Evolutionary conservation across 2,329 filamentous ascomycete genomes (phyloP).

Genomic region (Phialophora macrospora): DNA sequence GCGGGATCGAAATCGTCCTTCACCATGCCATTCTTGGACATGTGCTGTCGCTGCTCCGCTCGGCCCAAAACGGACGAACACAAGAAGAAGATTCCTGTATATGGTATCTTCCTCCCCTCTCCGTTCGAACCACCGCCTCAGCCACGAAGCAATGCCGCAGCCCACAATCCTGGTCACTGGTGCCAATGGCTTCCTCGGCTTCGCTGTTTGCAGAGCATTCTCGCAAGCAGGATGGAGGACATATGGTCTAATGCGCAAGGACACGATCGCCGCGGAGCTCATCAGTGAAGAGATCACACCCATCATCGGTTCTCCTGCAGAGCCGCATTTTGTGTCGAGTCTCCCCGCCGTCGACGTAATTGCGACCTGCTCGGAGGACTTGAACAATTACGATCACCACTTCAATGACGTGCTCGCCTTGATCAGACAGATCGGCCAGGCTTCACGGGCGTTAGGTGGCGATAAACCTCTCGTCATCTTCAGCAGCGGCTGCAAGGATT

Average conservation of each 20-base stretch:
- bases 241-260: conserved; percentile 51
- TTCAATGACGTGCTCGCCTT: conserved; percentile 48
- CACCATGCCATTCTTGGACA: too few species aligned
- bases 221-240: conserved; percentile 53
- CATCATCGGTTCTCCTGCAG: conserved; percentile 24
- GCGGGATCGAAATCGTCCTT: too few species aligned
- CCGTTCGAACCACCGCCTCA: too few species aligned
- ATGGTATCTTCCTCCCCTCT: too few species aligned
- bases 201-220: conserved; percentile 54
- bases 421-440: conserved; percentile 44
- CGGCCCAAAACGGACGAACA: too few species aligned
- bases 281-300: conserved; percentile 30
- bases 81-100: too few species aligned
- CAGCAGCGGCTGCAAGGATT: conserved; percentile 59
- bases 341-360: conserved; percentile 48
- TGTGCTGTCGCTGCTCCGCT: too few species aligned
- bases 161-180: conserved; percentile 54
- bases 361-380: conserved; percentile 51
- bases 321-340: conserved; percentile 13
- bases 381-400: conserved; percentile 47
- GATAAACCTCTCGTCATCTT: conserved; percentile 52
- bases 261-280: conserved; percentile 16
- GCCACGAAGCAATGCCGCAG: conserved; percentile 15
- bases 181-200: conserved; percentile 57
- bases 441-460: conserved; percentile 36